These are phyloP conservation scores for Vitis hybrid DNA, from an alignment of 177 flowering plant species.

Conservation along the genomic window DNA sequence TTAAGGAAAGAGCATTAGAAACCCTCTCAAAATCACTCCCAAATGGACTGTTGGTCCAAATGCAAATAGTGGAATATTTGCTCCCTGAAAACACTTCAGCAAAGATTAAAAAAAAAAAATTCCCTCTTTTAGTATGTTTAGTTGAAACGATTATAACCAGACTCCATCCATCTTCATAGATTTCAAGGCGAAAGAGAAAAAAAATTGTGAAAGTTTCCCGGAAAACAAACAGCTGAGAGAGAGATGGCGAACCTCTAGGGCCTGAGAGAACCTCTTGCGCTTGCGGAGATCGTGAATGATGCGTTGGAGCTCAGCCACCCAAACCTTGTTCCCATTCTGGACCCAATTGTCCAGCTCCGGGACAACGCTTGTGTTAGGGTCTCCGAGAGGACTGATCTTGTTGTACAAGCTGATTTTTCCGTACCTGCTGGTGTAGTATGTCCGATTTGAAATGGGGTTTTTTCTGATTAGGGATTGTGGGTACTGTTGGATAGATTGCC, in stretches of 20 bases:
- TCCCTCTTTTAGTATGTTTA: no score
- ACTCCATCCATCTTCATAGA: no score
- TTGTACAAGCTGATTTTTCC: slow-evolving; percentile 39
- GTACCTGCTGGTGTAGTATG: slow-evolving; percentile 28
- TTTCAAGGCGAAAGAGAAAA: no score
- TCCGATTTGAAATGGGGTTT: slow-evolving; percentile 20
- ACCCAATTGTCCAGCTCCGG: slow-evolving; percentile 69
- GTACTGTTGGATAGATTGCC: neutral
- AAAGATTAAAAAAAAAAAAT: no score
- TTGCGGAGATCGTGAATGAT: slow-evolving; percentile 61
- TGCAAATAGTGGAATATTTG: no score
- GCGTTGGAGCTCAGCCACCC: slow-evolving; percentile 49
- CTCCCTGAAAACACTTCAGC: no score
- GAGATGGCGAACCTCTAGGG: slow-evolving; percentile 52
- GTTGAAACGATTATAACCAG: no score
- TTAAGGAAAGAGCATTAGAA: no score
- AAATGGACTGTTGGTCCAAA: no score
- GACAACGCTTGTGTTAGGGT: slow-evolving; percentile 32
- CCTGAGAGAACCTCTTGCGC: slow-evolving; percentile 62
- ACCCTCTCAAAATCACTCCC: no score
- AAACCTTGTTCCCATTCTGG: slow-evolving; percentile 35
- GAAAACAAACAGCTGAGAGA: slow-evolving; percentile 1
- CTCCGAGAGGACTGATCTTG: slow-evolving; percentile 57
- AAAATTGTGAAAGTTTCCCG: neutral
- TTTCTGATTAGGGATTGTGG: slow-evolving; percentile 9